A percentile compares a stretch with the other conserved stretches of the same genome.
phyloP scores from a whole-genome alignment of 1,284 basidiomycete species.

The Ustilago crameri region DNA sequence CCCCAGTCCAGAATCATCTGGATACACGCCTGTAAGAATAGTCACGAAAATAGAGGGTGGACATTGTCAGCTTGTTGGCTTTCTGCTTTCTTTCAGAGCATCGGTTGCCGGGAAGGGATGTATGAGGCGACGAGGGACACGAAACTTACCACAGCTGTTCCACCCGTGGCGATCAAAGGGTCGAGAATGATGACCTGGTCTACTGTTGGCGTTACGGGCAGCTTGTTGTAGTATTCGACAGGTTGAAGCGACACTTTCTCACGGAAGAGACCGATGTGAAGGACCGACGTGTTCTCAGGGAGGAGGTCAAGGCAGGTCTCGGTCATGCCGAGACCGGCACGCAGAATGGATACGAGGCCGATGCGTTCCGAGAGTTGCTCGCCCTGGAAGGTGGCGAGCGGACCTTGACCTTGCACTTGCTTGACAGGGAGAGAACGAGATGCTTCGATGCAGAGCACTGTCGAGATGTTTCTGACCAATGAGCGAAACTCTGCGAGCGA shows the following conservation, averaged over 20 bases:
- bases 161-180: slow-evolving; percentile 89
- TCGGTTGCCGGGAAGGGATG: too few species aligned
- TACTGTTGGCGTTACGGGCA: slow-evolving; percentile 80
- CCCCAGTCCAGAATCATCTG: slow-evolving; percentile 67
- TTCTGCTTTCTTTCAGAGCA: too few species aligned
- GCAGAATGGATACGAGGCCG: slow-evolving; percentile 87
- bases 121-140: not conserved
- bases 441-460: slow-evolving; percentile 55
- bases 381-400: slow-evolving; percentile 52
- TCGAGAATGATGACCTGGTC: slow-evolving; percentile 88
- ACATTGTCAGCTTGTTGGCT: not conserved
- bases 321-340: slow-evolving; percentile 93
- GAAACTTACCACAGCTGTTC: slow-evolving; percentile 77
- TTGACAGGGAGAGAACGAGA: slow-evolving; percentile 35
- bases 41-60: not conserved
- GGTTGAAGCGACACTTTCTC: slow-evolving; percentile 90
- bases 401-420: slow-evolving; percentile 55
- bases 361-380: slow-evolving; percentile 72
- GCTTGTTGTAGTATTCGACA: slow-evolving; percentile 74
- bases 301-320: slow-evolving; percentile 83
- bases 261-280: slow-evolving; percentile 88
- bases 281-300: slow-evolving; percentile 82
- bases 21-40: slow-evolving; percentile 49
- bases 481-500: slow-evolving; percentile 49
- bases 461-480: slow-evolving; percentile 48